Percentiles rank a stretch among this genome's conserved stretches.
Evolutionary conservation across 345 rosid genomes (phyloP).

Genomic region (Euclidium syriacum): DNA sequence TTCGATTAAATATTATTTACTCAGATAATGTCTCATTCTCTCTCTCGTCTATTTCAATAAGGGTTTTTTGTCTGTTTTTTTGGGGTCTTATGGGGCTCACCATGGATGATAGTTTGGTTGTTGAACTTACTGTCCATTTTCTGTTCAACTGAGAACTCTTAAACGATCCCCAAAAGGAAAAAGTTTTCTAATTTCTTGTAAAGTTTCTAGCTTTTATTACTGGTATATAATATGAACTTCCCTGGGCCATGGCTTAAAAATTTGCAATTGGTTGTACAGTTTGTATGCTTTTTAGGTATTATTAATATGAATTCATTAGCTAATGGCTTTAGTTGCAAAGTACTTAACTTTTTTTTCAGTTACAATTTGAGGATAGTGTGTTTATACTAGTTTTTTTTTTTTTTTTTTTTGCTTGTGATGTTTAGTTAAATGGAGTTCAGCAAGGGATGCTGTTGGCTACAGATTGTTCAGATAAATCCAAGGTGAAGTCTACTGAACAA

Average conservation of each 20-base stretch:
- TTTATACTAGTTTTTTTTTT: neutral
- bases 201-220: conserved; percentile 3
- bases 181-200: neutral
- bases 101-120: neutral
- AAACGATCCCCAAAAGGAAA: neutral
- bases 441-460: conserved; percentile 41
- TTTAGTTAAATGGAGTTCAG: conserved; percentile 44
- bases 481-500: conserved; percentile 52
- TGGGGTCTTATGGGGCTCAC: conserved; percentile 6
- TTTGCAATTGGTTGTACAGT: neutral
- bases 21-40: neutral
- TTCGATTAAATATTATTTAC: conserved; percentile 19
- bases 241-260: neutral
- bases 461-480: conserved; percentile 59
- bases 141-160: too few species aligned
- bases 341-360: neutral
- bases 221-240: neutral
- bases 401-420: neutral
- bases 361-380: neutral
- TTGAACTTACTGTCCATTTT: conserved; percentile 2
- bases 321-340: neutral
- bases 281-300: neutral
- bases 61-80: neutral
- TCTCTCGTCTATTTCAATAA: conserved; percentile 3
- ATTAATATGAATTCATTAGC: neutral